Evolutionary conservation across 1,284 basidiomycete species (phyloP).

Genomic region (Cutaneotrichosporon spelunceum): DNA sequence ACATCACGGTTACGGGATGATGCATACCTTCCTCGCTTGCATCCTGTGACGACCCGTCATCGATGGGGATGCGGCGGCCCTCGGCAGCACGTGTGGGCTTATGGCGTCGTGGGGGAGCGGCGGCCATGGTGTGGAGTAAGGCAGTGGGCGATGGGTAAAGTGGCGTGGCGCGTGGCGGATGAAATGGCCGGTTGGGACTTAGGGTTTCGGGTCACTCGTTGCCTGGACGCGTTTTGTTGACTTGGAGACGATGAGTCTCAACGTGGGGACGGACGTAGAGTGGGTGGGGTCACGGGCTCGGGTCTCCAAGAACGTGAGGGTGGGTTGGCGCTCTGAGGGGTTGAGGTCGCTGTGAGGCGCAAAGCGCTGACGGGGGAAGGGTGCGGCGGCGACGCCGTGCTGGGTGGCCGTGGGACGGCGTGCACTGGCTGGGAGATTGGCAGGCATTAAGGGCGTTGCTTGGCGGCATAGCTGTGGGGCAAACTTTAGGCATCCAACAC

Average conservation of each 20-base stretch:
- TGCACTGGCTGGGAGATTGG: no score
- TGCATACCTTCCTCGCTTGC: conserved; percentile 50
- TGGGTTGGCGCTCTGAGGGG: no score
- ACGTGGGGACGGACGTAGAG: neutral
- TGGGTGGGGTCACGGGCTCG: neutral
- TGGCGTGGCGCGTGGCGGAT: neutral
- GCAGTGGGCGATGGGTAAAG: neutral
- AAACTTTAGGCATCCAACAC: no score
- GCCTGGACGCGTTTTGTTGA: neutral
- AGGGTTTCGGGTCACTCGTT: neutral
- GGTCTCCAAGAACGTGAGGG: no score
- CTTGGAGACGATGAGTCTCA: neutral
- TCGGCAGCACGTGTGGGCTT: conserved; percentile 19
- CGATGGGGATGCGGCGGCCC: conserved; percentile 14
- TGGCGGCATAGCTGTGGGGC: no score
- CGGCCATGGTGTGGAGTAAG: conserved; percentile 6
- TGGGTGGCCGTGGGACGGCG: no score
- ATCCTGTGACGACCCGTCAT: conserved; percentile 41
- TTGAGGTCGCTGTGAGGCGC: no score
- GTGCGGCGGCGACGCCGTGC: no score
- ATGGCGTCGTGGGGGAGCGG: conserved; percentile 15
- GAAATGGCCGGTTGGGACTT: neutral
- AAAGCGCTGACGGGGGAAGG: no score
- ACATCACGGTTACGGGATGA: neutral
- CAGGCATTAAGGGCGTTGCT: no score